Conservation (phyloP, 1,139 yeast species). For the Debaryomyces sp. region DNA sequence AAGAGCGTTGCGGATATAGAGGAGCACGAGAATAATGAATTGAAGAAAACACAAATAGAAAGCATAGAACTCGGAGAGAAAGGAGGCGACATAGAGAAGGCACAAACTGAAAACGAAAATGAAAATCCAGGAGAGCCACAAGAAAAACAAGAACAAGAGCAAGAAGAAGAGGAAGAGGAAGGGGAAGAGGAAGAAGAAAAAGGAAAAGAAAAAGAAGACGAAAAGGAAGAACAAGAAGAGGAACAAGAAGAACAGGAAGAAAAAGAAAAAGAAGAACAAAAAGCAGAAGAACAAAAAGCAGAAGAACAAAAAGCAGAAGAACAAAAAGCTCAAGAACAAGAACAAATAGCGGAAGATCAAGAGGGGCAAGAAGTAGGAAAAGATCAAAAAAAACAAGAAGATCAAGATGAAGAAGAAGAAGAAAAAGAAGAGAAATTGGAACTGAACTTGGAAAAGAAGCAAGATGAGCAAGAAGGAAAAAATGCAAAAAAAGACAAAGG, state of each 20-base stretch:
- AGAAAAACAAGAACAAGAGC: not conserved
- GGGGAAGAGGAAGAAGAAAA: not conserved
- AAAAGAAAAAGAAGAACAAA: constrained; percentile 9
- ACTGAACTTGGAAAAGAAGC: constrained; percentile 8
- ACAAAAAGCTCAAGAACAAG: not conserved
- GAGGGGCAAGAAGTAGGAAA: constrained; percentile 10
- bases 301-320: constrained; percentile 9
- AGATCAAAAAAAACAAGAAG: not conserved
- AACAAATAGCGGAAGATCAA: not conserved
- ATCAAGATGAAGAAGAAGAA: not conserved
- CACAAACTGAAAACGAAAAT: constrained; percentile 7
- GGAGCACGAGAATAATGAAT: not conserved
- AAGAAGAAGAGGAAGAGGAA: not conserved
- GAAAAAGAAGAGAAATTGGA: not conserved
- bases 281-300: constrained; percentile 11
- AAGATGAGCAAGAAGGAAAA: constrained; percentile 8
- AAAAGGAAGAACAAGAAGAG: not conserved
- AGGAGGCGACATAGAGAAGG: constrained; percentile 12
- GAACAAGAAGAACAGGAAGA: constrained; percentile 1
- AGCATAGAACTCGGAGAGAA: constrained; percentile 5
- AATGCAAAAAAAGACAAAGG: not conserved
- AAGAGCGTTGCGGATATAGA: not conserved
- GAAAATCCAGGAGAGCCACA: not conserved
- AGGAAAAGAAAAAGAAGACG: not conserved
- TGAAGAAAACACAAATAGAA: not conserved